Evolutionary conservation across 495 filamentous ascomycete species (phyloP).

Genomic region (Viridothelium virens): DNA sequence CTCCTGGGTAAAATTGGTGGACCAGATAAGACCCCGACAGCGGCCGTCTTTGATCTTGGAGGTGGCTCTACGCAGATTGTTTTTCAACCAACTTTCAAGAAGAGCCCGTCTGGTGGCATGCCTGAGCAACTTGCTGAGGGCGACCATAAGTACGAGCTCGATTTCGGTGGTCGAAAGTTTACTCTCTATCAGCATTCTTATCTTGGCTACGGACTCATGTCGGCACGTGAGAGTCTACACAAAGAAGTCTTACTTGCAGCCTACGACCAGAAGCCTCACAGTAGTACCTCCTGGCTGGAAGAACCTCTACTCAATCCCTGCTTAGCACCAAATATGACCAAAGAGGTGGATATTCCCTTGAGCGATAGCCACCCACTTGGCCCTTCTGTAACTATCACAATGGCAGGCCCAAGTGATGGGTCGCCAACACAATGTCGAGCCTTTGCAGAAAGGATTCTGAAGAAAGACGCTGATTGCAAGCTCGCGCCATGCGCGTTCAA

Average conservation of each 20-base stretch:
- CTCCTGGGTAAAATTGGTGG: slow-evolving; percentile 94
- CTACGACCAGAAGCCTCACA: slow-evolving; percentile 44
- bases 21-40: slow-evolving; percentile 79
- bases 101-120: slow-evolving; percentile 64
- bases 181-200: slow-evolving; percentile 98
- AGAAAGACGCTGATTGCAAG: slow-evolving; percentile 75
- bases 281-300: slow-evolving; percentile 49
- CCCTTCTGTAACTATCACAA: slow-evolving; percentile 57
- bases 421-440: slow-evolving; percentile 80
- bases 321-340: slow-evolving; percentile 69
- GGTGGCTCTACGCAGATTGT: slow-evolving; percentile 97
- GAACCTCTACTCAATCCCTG: slow-evolving; percentile 76
- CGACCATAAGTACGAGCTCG: slow-evolving; percentile 92
- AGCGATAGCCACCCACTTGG: slow-evolving; percentile 54
- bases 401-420: slow-evolving; percentile 68
- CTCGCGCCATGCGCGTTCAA: slow-evolving; percentile 94
- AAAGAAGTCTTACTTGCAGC: slow-evolving; percentile 56
- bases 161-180: slow-evolving; percentile 85
- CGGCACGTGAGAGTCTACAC: slow-evolving; percentile 80
- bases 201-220: slow-evolving; percentile 94
- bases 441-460: slow-evolving; percentile 79
- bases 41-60: slow-evolving; percentile 91
- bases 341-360: slow-evolving; percentile 60
- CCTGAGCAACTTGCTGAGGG: slow-evolving; percentile 77
- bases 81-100: slow-evolving; percentile 89